Evolutionary conservation across 2,329 filamentous ascomycete species (phyloP).

Genomic region (Colletotrichum tanaceti): DNA sequence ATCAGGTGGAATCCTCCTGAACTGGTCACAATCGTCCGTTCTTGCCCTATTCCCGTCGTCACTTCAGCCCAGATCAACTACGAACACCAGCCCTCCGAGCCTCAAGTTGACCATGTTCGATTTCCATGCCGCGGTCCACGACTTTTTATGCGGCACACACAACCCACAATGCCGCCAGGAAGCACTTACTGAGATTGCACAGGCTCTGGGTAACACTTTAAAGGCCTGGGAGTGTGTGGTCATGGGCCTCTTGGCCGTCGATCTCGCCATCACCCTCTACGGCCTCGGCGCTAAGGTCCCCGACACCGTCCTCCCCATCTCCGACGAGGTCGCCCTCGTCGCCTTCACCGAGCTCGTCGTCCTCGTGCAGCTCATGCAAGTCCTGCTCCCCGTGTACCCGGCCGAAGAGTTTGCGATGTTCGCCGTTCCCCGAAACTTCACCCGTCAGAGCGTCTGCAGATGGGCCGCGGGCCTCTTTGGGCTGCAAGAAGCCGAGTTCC

Average conservation of each 20-base stretch:
- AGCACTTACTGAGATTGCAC: neutral
- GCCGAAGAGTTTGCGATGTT: neutral
- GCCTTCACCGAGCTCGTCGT: conserved; percentile 25
- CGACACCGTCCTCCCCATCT: neutral
- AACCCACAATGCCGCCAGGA: too few species aligned
- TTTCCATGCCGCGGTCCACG: neutral
- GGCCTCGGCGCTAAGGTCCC: conserved; percentile 20
- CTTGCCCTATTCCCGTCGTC: neutral
- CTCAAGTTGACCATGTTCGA: neutral
- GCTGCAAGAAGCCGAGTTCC: conserved; percentile 14
- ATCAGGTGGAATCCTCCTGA: too few species aligned
- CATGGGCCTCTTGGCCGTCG: neutral
- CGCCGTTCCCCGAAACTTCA: neutral
- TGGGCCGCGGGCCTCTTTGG: conserved; percentile 19
- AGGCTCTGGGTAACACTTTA: neutral
- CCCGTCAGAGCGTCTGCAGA: neutral
- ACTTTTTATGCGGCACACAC: neutral
- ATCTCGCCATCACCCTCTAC: conserved; percentile 26
- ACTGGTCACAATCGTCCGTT: neutral
- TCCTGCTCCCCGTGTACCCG: conserved; percentile 13
- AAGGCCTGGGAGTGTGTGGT: conserved; percentile 19
- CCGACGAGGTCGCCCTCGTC: neutral
- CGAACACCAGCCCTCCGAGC: neutral
- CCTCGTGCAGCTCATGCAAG: conserved; percentile 20
- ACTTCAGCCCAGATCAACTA: neutral